These are phyloP conservation scores for Lablab purpureus DNA, from an alignment of 306 rosid species.

Conservation along the genomic window DNA sequence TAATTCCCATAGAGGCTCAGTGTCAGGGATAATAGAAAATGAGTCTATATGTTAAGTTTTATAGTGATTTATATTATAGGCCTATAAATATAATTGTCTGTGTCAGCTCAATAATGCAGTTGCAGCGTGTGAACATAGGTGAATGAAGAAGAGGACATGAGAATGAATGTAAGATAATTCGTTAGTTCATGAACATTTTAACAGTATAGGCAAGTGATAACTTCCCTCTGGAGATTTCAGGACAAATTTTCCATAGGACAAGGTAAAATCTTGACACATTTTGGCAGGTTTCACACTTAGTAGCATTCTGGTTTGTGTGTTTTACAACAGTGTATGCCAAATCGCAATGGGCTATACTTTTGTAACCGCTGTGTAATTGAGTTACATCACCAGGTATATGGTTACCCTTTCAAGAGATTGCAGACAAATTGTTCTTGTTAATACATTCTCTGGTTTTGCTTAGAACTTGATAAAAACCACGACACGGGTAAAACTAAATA, in stretches of 20 bases:
- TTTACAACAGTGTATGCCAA: background rate
- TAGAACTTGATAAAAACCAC: background rate
- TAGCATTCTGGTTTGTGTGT: background rate
- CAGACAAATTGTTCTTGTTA: background rate
- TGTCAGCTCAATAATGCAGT: slow-evolving; percentile 44
- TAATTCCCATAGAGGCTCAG: background rate
- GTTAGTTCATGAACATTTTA: slow-evolving; percentile 3
- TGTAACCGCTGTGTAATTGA: background rate
- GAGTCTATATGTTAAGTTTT: slow-evolving; percentile 2
- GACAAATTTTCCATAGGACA: background rate
- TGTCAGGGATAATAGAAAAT: slow-evolving; percentile 15
- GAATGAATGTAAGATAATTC: background rate
- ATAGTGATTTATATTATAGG: background rate
- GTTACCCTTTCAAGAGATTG: background rate
- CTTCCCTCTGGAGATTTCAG: background rate
- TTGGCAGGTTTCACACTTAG: background rate
- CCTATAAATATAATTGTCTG: slow-evolving; percentile 23
- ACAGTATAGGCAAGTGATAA: slow-evolving; percentile 4
- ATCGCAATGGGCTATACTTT: background rate
- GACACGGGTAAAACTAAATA: background rate
- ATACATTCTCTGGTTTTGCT: background rate
- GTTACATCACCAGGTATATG: background rate
- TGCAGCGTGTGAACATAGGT: slow-evolving; percentile 19
- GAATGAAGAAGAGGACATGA: slow-evolving; percentile 16
- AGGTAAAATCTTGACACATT: background rate